Evolutionary conservation across 257 asterid species (phyloP).

Genomic region (Solanum clarkiae): DNA sequence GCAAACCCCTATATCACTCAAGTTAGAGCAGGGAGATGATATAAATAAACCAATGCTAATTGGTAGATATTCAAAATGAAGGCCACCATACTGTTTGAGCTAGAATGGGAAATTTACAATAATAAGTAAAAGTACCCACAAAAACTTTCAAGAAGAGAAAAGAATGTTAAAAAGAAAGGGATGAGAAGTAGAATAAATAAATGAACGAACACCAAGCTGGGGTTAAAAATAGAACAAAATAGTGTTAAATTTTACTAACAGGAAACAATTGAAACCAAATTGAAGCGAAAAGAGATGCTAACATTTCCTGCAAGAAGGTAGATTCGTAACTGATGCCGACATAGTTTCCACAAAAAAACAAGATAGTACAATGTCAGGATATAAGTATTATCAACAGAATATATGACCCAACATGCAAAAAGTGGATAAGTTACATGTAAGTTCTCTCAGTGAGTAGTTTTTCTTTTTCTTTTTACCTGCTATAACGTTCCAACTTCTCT

Average conservation of each 20-base stretch:
- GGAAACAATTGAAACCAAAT: neutral
- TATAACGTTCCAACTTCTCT: neutral
- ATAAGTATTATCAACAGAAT: neutral
- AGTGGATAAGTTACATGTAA: neutral
- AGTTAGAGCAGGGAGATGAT: neutral
- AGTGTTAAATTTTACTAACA: neutral
- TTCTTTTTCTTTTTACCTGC: neutral
- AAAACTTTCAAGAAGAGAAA: neutral
- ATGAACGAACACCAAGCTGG: neutral
- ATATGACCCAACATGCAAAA: neutral
- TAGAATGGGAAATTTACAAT: neutral
- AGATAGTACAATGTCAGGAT: neutral
- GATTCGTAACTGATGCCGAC: neutral
- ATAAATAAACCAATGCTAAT: neutral
- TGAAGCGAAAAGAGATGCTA: neutral
- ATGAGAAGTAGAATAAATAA: neutral
- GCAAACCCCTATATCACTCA: neutral
- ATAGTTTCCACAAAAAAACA: neutral
- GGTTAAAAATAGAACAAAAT: neutral
- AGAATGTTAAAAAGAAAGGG: neutral
- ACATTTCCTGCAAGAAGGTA: neutral
- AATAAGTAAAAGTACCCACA: neutral
- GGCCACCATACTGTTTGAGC: neutral
- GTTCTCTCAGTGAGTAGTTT: neutral
- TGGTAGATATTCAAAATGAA: neutral